phyloP scores from a whole-genome alignment of 805 yeast species.

The Lipomyces orientalis region DNA sequence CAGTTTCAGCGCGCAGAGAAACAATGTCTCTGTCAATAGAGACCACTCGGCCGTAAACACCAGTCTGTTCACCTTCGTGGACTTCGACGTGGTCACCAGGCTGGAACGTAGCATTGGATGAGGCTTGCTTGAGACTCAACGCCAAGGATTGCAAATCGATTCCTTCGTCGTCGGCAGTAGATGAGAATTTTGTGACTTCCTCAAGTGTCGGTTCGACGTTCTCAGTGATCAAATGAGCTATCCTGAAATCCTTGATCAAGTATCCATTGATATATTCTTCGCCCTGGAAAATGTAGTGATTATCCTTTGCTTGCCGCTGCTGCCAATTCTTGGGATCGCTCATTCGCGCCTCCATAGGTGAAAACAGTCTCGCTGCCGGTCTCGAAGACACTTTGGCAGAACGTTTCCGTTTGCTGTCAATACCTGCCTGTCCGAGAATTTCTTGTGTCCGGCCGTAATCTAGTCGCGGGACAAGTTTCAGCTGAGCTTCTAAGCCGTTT shows the following conservation, averaged over 20 bases:
- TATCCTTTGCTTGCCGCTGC: slow-evolving; percentile 56
- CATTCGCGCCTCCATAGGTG: slow-evolving; percentile 85
- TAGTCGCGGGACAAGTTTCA: slow-evolving; percentile 89
- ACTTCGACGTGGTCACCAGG: slow-evolving; percentile 95
- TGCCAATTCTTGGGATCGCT: slow-evolving; percentile 73
- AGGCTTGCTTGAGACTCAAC: slow-evolving; percentile 73
- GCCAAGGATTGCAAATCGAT: slow-evolving; percentile 87
- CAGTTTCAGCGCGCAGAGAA: slow-evolving; percentile 51
- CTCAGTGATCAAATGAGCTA: slow-evolving; percentile 79
- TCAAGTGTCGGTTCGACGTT: slow-evolving; percentile 83
- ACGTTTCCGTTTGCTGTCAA: slow-evolving; percentile 59
- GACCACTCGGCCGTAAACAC: slow-evolving; percentile 79
- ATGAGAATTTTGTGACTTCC: slow-evolving; percentile 76
- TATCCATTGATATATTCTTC: slow-evolving; percentile 93
- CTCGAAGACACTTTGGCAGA: slow-evolving; percentile 65
- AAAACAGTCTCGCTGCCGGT: slow-evolving; percentile 86
- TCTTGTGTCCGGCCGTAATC: slow-evolving; percentile 73
- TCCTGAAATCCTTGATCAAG: slow-evolving; percentile 81
- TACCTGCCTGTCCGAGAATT: slow-evolving; percentile 37
- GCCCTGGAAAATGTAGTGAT: slow-evolving; percentile 72
- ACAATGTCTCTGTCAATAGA: slow-evolving; percentile 70
- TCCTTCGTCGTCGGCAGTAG: slow-evolving; percentile 74
- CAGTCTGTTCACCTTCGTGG: slow-evolving; percentile 90
- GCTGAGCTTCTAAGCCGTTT: slow-evolving; percentile 92
- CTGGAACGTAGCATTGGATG: slow-evolving; percentile 68